Percentiles rank a stretch among this genome's conserved stretches.
Conservation (phyloP, 805 yeast species). For the Barnettozyma sucrosica region DNA sequence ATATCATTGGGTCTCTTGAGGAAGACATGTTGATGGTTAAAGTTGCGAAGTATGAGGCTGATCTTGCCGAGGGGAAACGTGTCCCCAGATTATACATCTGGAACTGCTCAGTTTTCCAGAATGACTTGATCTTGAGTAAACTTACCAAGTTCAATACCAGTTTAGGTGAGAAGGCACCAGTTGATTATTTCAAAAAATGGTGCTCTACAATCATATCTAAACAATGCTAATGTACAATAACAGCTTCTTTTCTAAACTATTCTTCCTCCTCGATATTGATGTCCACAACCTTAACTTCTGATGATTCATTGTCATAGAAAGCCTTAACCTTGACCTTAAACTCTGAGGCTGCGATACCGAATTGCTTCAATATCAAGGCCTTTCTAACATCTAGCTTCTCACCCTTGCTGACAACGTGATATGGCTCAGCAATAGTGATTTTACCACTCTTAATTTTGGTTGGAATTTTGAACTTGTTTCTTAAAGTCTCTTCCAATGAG, state of each 20-base stretch:
- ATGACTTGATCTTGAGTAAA: constrained; percentile 7
- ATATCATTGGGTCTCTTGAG: constrained; percentile 6
- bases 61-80: not conserved
- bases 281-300: constrained; percentile 28
- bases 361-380: constrained; percentile 86
- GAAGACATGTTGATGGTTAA: constrained; percentile 5
- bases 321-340: constrained; percentile 80
- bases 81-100: constrained; percentile 1
- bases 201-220: constrained; percentile 4
- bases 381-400: constrained; percentile 82
- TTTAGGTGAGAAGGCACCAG: constrained; percentile 1
- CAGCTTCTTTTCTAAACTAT: constrained; percentile 2
- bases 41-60: constrained; percentile 3
- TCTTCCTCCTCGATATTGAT: constrained; percentile 30
- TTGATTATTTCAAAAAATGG: not conserved
- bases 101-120: not conserved
- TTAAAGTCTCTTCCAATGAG: constrained; percentile 86
- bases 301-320: constrained; percentile 61
- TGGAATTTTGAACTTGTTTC: constrained; percentile 86
- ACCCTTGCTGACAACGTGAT: constrained; percentile 73
- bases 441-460: constrained; percentile 88
- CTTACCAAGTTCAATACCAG: not conserved
- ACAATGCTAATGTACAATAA: constrained; percentile 13
- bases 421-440: constrained; percentile 69
- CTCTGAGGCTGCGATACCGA: constrained; percentile 91